A percentile compares a stretch with the other conserved stretches of the same genome.
These are phyloP conservation scores for Blastobotrys petasosporus DNA, from an alignment of 1,139 yeast species.

Conservation along the genomic window DNA sequence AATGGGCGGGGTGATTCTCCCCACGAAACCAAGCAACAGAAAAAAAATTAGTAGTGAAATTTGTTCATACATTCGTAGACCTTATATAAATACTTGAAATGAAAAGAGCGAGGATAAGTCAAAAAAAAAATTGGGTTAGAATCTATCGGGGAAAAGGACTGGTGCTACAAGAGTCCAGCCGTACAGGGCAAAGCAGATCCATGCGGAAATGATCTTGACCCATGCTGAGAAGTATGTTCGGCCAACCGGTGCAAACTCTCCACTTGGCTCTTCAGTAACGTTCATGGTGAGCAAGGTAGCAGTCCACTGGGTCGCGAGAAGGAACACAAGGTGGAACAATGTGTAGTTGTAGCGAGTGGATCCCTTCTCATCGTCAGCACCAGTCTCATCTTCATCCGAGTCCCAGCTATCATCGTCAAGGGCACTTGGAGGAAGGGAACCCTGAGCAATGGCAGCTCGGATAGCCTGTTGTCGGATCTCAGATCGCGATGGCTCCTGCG, in stretches of 20 bases:
- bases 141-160: slow-evolving; percentile 81
- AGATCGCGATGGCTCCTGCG: slow-evolving; percentile 57
- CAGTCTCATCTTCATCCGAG: slow-evolving; percentile 27
- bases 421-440: slow-evolving; percentile 91
- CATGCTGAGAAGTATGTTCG: slow-evolving; percentile 92
- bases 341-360: slow-evolving; percentile 82
- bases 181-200: slow-evolving; percentile 83
- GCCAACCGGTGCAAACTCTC: slow-evolving; percentile 94
- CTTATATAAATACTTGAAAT: not conserved
- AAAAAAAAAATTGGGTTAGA: slow-evolving; percentile 29
- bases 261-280: slow-evolving; percentile 76
- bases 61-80: no score
- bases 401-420: slow-evolving; percentile 60
- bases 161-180: slow-evolving; percentile 94
- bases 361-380: slow-evolving; percentile 54
- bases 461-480: slow-evolving; percentile 86
- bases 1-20: no score
- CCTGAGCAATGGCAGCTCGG: slow-evolving; percentile 90
- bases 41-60: not conserved
- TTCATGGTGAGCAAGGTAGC: slow-evolving; percentile 90
- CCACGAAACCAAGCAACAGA: not conserved
- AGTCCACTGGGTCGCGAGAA: slow-evolving; percentile 94
- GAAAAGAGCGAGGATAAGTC: not conserved
- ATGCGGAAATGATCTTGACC: slow-evolving; percentile 87
- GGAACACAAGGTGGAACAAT: slow-evolving; percentile 83